Evolutionary conservation across 495 filamentous ascomycete species (phyloP).

Genomic region (Xylaria telfairii): DNA sequence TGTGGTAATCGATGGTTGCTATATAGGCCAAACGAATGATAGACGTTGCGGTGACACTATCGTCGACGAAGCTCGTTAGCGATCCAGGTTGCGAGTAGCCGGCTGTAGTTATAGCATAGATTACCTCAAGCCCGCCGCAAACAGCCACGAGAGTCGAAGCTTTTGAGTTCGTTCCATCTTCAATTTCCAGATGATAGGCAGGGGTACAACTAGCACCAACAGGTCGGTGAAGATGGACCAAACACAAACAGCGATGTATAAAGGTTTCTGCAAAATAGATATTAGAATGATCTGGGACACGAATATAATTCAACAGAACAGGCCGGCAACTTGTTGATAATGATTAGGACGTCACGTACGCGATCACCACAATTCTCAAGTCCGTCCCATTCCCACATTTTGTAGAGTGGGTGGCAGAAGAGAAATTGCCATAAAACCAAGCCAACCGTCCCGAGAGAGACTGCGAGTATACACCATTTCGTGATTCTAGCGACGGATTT

Average conservation of each 20-base stretch:
- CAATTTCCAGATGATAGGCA: conserved; percentile 20
- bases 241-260: conserved; percentile 23
- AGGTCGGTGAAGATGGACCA: conserved; percentile 27
- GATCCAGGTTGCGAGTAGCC: neutral
- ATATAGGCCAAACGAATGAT: conserved; percentile 24
- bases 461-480: conserved; percentile 14
- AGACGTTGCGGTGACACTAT: conserved; percentile 20
- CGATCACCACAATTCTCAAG: conserved; percentile 28
- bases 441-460: conserved; percentile 10
- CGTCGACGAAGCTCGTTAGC: neutral
- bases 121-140: conserved; percentile 21
- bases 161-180: conserved; percentile 27
- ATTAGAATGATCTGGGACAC: neutral
- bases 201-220: conserved; percentile 20
- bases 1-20: conserved; percentile 24
- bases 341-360: conserved; percentile 5
- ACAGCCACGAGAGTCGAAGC: conserved; percentile 20
- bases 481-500: conserved; percentile 6
- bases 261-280: conserved; percentile 6
- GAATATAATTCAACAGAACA: neutral
- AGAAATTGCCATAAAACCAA: conserved; percentile 27
- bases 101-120: neutral
- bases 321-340: neutral
- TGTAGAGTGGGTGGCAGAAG: conserved; percentile 25
- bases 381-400: conserved; percentile 26